Evolutionary conservation across 148 eudicot species (phyloP).

Genomic region (Suaeda aralocaspica): DNA sequence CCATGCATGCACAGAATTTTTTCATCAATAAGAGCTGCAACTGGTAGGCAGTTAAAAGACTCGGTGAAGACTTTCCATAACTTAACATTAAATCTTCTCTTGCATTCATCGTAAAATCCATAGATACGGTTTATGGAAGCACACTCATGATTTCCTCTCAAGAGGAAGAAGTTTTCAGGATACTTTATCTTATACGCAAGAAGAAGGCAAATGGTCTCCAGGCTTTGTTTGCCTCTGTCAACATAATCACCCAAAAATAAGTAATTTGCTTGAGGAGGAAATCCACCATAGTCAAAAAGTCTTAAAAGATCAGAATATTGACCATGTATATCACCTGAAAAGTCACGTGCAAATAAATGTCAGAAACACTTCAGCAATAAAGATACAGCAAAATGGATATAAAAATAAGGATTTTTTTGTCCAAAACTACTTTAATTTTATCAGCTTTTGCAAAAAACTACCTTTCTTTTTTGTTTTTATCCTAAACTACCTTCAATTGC

Average conservation of each 20-base stretch:
- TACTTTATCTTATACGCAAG: constrained; percentile 53
- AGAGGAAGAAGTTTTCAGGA: constrained; percentile 49
- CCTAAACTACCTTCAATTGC: too few species aligned
- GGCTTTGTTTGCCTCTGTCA: constrained; percentile 58
- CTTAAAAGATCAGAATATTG: constrained; percentile 61
- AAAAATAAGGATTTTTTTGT: too few species aligned
- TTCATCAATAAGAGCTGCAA: constrained; percentile 55
- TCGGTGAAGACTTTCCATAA: constrained; percentile 59
- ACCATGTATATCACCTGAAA: constrained; percentile 56
- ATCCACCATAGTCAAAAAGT: constrained; percentile 55
- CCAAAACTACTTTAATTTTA: too few species aligned
- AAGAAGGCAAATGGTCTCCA: constrained; percentile 53
- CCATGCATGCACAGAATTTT: constrained; percentile 68
- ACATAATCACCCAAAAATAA: constrained; percentile 64
- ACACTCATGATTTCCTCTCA: constrained; percentile 54
- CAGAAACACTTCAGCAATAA: neutral
- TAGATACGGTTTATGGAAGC: constrained; percentile 62
- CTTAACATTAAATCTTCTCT: constrained; percentile 51
- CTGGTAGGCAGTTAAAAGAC: constrained; percentile 50
- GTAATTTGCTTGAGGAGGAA: constrained; percentile 55
- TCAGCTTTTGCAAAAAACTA: too few species aligned
- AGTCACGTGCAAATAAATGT: neutral
- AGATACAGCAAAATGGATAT: neutral
- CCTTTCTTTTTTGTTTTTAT: too few species aligned
- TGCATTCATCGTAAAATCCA: constrained; percentile 61